Percentiles rank a stretch among this genome's conserved stretches.
These are phyloP conservation scores for Saccharomyces hybrid DNA, from an alignment of 1,139 yeast genomes.

Conservation along the genomic window DNA sequence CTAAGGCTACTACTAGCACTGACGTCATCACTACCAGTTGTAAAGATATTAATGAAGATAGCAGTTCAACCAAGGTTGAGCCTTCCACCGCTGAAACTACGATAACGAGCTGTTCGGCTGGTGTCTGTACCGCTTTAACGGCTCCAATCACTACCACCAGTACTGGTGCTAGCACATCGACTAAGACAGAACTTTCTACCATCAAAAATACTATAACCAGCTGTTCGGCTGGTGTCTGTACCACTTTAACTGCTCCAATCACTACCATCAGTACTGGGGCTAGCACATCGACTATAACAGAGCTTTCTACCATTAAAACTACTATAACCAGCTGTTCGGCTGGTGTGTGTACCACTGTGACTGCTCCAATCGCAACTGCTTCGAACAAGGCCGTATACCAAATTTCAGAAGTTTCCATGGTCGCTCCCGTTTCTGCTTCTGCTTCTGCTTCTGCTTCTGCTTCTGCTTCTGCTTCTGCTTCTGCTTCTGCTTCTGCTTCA, in stretches of 20 bases:
- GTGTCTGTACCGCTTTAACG: not conserved
- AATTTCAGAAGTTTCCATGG: not conserved
- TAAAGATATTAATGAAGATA: no score
- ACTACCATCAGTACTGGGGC: not conserved
- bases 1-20: not conserved
- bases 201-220: not conserved
- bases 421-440: not conserved
- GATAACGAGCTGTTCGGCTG: not conserved
- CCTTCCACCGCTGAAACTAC: not conserved
- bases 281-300: not conserved
- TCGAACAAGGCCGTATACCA: not conserved
- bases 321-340: not conserved
- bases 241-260: not conserved
- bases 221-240: not conserved
- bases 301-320: not conserved
- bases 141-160: not conserved
- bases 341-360: not conserved
- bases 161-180: not conserved
- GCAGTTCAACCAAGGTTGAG: not conserved
- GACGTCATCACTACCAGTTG: no score
- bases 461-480: not conserved
- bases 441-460: no score
- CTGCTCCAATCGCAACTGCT: not conserved
- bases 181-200: not conserved
- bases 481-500: not conserved